A percentile compares a stretch with the other conserved stretches of the same genome.
phyloP scores from a whole-genome alignment of 2,329 filamentous ascomycete genomes.

The Thielaviopsis musarum region DNA sequence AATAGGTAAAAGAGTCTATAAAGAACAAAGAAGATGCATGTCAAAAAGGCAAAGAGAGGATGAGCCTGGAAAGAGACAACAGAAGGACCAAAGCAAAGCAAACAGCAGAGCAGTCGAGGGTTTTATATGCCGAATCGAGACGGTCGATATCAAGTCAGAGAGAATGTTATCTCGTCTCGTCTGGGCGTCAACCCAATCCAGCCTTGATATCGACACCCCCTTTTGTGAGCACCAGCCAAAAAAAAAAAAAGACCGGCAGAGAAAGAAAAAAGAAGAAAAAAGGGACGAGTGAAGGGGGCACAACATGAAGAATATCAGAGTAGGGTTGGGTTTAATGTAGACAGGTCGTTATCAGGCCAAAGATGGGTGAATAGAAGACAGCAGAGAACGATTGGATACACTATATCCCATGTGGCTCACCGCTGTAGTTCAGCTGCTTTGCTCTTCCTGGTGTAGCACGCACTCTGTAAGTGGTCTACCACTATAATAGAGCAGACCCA shows the following conservation, averaged over 20 bases:
- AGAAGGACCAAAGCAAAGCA: not conserved
- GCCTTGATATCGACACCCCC: not conserved
- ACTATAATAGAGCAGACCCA: not conserved
- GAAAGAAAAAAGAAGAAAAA: not conserved
- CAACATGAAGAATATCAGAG: not conserved
- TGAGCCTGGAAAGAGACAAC: not conserved
- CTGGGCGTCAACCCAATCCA: not conserved
- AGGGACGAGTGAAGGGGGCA: not conserved
- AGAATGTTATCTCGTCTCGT: not conserved
- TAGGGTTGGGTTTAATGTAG: not conserved
- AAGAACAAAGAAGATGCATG: not conserved
- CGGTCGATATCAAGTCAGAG: not conserved
- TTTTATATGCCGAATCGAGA: not conserved
- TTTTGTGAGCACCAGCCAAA: not conserved
- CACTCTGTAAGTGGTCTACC: no score
- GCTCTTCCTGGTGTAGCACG: no score
- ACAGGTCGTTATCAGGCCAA: not conserved
- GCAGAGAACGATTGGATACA: not conserved
- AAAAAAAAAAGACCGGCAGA: not conserved
- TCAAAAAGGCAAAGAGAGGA: not conserved
- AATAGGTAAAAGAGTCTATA: not conserved
- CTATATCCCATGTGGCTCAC: not conserved
- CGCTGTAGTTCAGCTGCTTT: not conserved
- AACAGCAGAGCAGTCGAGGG: not conserved
- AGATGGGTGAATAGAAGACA: no score